Base-by-base conservation (phyloP, 1,284 basidiomycete species). In the Cystobasidium sp. region DNA sequence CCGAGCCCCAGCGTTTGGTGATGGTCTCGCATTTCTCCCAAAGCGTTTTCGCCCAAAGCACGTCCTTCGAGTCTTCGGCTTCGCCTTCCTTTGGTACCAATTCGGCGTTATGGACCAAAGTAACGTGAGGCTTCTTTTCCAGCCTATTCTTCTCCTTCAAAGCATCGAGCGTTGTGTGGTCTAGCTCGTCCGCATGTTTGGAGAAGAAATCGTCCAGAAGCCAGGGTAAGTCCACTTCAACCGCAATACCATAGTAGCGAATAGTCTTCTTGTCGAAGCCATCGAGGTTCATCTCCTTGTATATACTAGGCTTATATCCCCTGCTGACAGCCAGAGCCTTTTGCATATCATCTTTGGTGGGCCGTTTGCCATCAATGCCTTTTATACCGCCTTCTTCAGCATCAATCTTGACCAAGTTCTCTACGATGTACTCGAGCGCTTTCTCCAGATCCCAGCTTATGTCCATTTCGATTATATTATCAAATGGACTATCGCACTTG, bases 231-330 rank as follows among this genome's bases (percentile, higher is more conserved):
- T 92, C 86, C 39, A 93, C 78, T 80, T 95, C 92, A 1, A 90
- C 88, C 1, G 91, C 82, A 55, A 97, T 81, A 16, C 86, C 93
- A 80, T 87, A 96, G 82, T 94, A 97, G 56, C 92, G 84, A 49
- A 85, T 43, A 37, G 64, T 56, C 44, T 73, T 73, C 49, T 73
- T 73, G 53, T 72, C 63, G 81, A 79, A 53, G 83, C 80, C 65
- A 76, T 79, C 10, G 77, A 43, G 62, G 78, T 81, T 68, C 31
- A 73, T 53, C 73, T 78, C 76, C 65, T 78, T 79, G 63, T 70
- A 66, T 10, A 77, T 62, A 52, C 72, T 74, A 14, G 80, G 79
- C 65, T 78, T 75, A 77, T 92, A 93, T 7, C 73, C 82, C n/a
- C 82, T 80, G 8, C 88, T 88, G 0, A 81, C 82, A 2, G 84